These are phyloP conservation scores for Quercus robur DNA, from an alignment of 306 rosid species.

Conservation along the genomic window DNA sequence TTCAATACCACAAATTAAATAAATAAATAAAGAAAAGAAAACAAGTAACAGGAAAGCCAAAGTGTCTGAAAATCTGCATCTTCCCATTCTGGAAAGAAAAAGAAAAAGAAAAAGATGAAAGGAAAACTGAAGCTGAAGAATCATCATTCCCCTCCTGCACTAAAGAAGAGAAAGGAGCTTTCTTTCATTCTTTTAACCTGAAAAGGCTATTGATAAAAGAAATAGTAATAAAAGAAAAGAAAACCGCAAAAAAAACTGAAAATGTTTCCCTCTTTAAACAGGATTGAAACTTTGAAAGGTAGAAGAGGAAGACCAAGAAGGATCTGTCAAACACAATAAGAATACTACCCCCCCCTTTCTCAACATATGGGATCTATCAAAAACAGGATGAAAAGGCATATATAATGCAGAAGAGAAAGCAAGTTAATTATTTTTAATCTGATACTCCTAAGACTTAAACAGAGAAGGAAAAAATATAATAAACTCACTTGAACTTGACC, in stretches of 20 bases:
- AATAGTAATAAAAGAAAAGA: not conserved
- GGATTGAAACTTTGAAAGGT: not conserved
- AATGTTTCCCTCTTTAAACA: slow-evolving; percentile 9
- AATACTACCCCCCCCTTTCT: not conserved
- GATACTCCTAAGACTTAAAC: not conserved
- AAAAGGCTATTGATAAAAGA: not conserved
- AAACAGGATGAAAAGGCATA: not conserved
- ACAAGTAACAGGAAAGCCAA: slow-evolving; percentile 14
- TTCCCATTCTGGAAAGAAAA: slow-evolving; percentile 29
- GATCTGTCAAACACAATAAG: slow-evolving; percentile 32
- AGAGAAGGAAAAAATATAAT: not conserved
- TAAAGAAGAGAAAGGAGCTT: slow-evolving; percentile 26
- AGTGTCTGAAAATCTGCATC: slow-evolving; percentile 19
- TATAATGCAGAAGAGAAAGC: not conserved
- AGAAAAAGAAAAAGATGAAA: slow-evolving; percentile 30
- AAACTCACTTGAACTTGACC: not conserved
- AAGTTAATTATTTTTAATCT: not conserved
- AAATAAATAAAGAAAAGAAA: not conserved
- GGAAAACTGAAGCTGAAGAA: slow-evolving; percentile 20
- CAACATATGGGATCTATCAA: not conserved
- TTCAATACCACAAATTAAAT: not conserved
- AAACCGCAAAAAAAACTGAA: not conserved
- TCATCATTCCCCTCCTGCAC: slow-evolving; percentile 25
- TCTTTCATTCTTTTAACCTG: not conserved
- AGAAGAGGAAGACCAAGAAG: slow-evolving; percentile 10